Percentiles rank a stretch among this genome's conserved stretches.
Evolutionary conservation across 2,329 filamentous ascomycete genomes (phyloP).

Genomic region (Scedosporium aurantiacum): DNA sequence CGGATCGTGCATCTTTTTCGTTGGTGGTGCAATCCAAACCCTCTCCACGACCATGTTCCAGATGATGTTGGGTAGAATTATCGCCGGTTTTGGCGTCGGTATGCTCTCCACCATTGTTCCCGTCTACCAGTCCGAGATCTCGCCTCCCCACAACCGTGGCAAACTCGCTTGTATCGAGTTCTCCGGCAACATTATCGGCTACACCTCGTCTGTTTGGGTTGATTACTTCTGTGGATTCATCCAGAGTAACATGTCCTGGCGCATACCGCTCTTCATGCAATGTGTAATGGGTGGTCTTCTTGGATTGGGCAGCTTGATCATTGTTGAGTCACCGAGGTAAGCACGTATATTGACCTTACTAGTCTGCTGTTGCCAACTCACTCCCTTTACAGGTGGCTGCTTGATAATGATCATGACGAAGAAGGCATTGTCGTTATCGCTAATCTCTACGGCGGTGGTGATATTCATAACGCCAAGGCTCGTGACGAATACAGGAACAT

Average conservation of each 20-base stretch:
- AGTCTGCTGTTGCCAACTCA: slow-evolving; percentile 16
- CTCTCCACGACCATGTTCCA: slow-evolving; percentile 74
- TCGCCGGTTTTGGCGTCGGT: slow-evolving; percentile 78
- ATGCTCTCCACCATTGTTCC: slow-evolving; percentile 86
- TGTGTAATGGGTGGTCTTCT: slow-evolving; percentile 87
- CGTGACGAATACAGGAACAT: slow-evolving; percentile 96
- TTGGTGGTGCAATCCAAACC: slow-evolving; percentile 76
- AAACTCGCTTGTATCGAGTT: slow-evolving; percentile 97
- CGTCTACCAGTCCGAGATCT: slow-evolving; percentile 90
- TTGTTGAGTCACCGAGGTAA: slow-evolving; percentile 91
- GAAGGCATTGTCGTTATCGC: slow-evolving; percentile 98
- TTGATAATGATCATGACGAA: slow-evolving; percentile 96
- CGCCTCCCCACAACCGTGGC: slow-evolving; percentile 88
- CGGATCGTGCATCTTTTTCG: slow-evolving; percentile 77
- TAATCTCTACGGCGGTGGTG: slow-evolving; percentile 89
- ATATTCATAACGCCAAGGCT: slow-evolving; percentile 86
- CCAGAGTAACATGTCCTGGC: slow-evolving; percentile 75
- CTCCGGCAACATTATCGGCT: slow-evolving; percentile 91
- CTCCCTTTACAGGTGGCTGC: slow-evolving; percentile 60
- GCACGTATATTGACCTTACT: slow-evolving; percentile 11
- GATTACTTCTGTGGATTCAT: slow-evolving; percentile 97
- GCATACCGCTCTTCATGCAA: slow-evolving; percentile 80
- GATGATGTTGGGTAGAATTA: slow-evolving; percentile 76
- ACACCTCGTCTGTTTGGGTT: slow-evolving; percentile 94
- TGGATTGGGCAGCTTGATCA: slow-evolving; percentile 75